Conservation (phyloP, 768 basidiomycete species). For the Rickenella mellea region DNA sequence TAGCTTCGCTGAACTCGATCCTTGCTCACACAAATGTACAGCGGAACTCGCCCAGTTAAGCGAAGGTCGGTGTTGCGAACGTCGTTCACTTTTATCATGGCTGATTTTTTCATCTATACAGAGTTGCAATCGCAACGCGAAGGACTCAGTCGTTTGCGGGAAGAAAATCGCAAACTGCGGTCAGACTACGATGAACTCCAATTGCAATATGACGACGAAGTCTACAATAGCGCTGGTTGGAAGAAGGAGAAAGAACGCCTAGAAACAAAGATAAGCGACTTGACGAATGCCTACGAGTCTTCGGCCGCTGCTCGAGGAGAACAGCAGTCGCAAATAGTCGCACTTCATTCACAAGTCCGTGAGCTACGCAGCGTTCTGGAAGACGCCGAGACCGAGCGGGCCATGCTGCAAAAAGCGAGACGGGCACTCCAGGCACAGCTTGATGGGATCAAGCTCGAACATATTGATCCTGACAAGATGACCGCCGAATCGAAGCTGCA, state of each 20-base stretch:
- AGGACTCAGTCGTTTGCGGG: slow-evolving; percentile 62
- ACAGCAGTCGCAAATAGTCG: slow-evolving; percentile 77
- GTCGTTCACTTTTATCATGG: not conserved
- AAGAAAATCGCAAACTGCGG: slow-evolving; percentile 70
- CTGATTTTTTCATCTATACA: slow-evolving; percentile 15
- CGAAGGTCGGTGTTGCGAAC: slow-evolving; percentile 45
- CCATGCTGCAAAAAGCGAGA: slow-evolving; percentile 72
- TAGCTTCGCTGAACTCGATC: not conserved
- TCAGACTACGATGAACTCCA: slow-evolving; percentile 72
- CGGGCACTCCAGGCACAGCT: slow-evolving; percentile 72
- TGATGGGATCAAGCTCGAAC: slow-evolving; percentile 70
- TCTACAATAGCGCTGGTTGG: slow-evolving; percentile 72
- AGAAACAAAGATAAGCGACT: slow-evolving; percentile 71
- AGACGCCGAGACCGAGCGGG: slow-evolving; percentile 76
- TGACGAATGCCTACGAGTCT: slow-evolving; percentile 67
- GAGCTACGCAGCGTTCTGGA: slow-evolving; percentile 74
- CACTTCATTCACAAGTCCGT: slow-evolving; percentile 77
- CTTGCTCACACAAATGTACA: slow-evolving; percentile 17
- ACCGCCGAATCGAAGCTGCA: slow-evolving; percentile 69
- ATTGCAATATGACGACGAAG: slow-evolving; percentile 65
- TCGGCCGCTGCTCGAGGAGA: slow-evolving; percentile 65
- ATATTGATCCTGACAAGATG: slow-evolving; percentile 59
- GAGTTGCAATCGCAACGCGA: slow-evolving; percentile 76
- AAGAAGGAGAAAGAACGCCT: slow-evolving; percentile 82
- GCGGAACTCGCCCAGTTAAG: slow-evolving; percentile 73